These are phyloP conservation scores for Botrytis tulipae DNA, from an alignment of 2,329 filamentous ascomycete genomes.

Conservation along the genomic window DNA sequence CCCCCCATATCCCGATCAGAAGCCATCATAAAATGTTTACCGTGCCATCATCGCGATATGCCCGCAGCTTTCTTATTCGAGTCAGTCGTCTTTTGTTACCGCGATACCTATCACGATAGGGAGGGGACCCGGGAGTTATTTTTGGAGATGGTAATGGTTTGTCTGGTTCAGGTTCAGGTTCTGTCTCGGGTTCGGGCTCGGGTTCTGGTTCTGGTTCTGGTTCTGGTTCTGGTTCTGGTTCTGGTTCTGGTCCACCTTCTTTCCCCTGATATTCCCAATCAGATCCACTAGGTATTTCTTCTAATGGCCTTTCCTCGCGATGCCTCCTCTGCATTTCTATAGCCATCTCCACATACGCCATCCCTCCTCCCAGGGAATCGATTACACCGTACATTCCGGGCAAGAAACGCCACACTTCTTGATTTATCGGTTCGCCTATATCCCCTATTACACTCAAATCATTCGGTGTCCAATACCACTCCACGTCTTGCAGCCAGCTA, in stretches of 20 bases:
- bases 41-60: background rate
- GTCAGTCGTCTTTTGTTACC: background rate
- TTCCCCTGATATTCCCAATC: background rate
- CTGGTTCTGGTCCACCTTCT: background rate
- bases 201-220: background rate
- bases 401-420: background rate
- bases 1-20: background rate
- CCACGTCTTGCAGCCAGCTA: background rate
- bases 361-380: background rate
- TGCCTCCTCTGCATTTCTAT: background rate
- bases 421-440: background rate
- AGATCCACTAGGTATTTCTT: background rate
- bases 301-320: background rate
- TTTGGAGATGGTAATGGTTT: background rate
- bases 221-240: background rate
- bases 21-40: background rate
- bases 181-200: background rate
- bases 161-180: background rate
- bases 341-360: background rate
- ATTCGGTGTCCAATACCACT: background rate
- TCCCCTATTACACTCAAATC: background rate
- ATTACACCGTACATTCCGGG: background rate
- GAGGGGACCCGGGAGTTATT: background rate
- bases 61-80: background rate
- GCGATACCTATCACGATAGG: background rate